Percentiles rank a stretch among this genome's conserved stretches.
Conservation (phyloP, 306 rosid genomes). For the Senna siamea region DNA sequence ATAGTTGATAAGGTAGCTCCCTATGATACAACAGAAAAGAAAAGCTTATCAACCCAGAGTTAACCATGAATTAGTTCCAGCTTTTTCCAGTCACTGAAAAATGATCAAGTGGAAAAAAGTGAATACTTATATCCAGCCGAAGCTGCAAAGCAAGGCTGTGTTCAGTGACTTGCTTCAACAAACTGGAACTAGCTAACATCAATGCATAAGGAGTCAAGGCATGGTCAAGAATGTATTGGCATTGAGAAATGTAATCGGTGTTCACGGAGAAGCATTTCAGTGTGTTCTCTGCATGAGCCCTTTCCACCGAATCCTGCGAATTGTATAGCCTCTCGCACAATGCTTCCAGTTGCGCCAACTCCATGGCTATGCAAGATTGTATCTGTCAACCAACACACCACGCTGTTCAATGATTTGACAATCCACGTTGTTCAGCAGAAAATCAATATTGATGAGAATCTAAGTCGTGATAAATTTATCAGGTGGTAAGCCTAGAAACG, state of each 20-base stretch:
- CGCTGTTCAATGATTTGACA: background rate
- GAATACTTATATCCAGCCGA: slow-evolving; percentile 55
- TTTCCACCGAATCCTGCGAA: slow-evolving; percentile 66
- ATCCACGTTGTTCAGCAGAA: background rate
- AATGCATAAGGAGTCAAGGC: slow-evolving; percentile 63
- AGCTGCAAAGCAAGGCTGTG: slow-evolving; percentile 60
- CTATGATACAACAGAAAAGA: slow-evolving; percentile 35
- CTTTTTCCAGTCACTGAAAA: slow-evolving; percentile 21
- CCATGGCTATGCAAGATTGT: slow-evolving; percentile 37
- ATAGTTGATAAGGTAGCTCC: slow-evolving; percentile 58
- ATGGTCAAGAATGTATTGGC: slow-evolving; percentile 66
- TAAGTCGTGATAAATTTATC: background rate
- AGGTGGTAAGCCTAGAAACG: background rate
- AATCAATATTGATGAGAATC: background rate
- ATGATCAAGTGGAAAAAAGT: background rate
- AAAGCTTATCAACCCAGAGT: background rate
- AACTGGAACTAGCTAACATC: slow-evolving; percentile 67
- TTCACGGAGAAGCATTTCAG: slow-evolving; percentile 59
- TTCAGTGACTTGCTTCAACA: slow-evolving; percentile 66
- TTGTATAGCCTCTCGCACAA: slow-evolving; percentile 65
- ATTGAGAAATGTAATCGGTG: slow-evolving; percentile 62
- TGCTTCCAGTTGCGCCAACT: slow-evolving; percentile 65
- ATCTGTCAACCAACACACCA: background rate
- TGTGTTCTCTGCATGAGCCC: slow-evolving; percentile 66
- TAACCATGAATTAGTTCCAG: background rate